Evolutionary conservation across 2,329 filamentous ascomycete species (phyloP), one percentile per base, ranked within the genome.

Genomic region (Aquanectria penicillioides): DNA sequence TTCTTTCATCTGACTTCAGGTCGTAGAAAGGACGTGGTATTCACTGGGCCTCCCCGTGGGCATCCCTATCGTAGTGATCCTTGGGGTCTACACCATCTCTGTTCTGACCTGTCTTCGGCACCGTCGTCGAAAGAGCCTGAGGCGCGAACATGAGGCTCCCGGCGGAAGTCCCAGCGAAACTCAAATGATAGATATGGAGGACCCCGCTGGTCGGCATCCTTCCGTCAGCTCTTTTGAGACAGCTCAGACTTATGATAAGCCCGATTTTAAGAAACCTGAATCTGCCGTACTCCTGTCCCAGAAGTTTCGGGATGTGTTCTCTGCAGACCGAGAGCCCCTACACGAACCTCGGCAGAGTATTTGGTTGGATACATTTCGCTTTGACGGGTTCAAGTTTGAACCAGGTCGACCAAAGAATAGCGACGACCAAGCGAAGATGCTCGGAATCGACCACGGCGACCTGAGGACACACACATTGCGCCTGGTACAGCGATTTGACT

Each of bases 51-150:
- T 67, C 71, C 2, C 69, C 4, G 67, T 75, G 6, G 61, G 71
- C 17, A 69, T 75, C 11, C 70, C 71, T 26, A 65, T 75, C 22
- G 62, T 71, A 26, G 65, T 67, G n/a, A 59, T 75, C 7, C 62
- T 75, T 2, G 60, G 65, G 7, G 37, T 74, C 13, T 75, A 75
- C 51, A 64, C 63, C 28, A 23, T 71, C 1, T 71, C 62, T n/a
- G 49, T 75, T 10, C 51, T 68, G 9, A 66, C 66, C 15, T 75
- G 68, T 34, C 59, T 74, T 29, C 43, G 65, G 23, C 69, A 69
- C 57, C 69, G 71, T 8, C 69, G 71, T 4, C 66, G 67, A 13
- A 70, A 61, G 55, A 69, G 59, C 36, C 56, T 58, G 13, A 70
- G 63, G 51, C 57, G 50, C 13, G 62, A 67, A 22, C 56, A 53